Percentiles rank a stretch among this genome's conserved stretches.
These are phyloP conservation scores for Komagataella kurtzmanii DNA, from an alignment of 805 yeast genomes.

Conservation along the genomic window DNA sequence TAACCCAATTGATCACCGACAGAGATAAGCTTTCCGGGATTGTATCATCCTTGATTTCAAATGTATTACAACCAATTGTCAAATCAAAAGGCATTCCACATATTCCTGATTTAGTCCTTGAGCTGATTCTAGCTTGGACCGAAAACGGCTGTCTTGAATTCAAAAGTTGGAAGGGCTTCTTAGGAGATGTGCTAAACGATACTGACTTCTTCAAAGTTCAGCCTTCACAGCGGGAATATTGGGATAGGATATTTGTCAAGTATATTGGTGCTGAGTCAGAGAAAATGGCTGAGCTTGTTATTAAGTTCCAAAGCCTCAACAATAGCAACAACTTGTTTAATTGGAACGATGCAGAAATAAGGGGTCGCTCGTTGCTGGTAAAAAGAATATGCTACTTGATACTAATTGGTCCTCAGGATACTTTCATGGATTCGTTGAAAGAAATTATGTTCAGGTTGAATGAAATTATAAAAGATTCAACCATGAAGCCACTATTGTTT, in stretches of 20 bases:
- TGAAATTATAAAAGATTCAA: conserved; percentile 17
- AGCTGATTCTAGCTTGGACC: conserved; percentile 21
- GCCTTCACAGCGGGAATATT: conserved; percentile 17
- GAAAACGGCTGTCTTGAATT: background rate
- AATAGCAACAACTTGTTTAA: conserved; percentile 34
- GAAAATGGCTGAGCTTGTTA: conserved; percentile 36
- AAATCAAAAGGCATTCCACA: conserved; percentile 27
- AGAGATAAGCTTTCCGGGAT: conserved; percentile 43
- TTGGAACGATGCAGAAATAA: conserved; percentile 21
- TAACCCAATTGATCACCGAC: conserved; percentile 35
- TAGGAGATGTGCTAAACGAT: conserved; percentile 57
- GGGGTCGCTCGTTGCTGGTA: conserved; percentile 24
- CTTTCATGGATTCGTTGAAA: conserved; percentile 34
- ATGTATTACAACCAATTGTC: conserved; percentile 36
- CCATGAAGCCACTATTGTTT: conserved; percentile 30
- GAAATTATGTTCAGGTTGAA: conserved; percentile 23
- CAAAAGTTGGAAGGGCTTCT: conserved; percentile 41
- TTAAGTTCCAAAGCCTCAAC: conserved; percentile 33
- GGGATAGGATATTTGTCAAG: conserved; percentile 41
- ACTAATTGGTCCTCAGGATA: conserved; percentile 48
- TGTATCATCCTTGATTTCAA: conserved; percentile 38
- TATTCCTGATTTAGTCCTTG: conserved; percentile 26
- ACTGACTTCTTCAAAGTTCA: conserved; percentile 33
- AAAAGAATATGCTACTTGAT: conserved; percentile 53
- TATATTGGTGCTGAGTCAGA: conserved; percentile 63